Base-by-base conservation (phyloP, 345 rosid genomes). In the Murraya paniculata region DNA sequence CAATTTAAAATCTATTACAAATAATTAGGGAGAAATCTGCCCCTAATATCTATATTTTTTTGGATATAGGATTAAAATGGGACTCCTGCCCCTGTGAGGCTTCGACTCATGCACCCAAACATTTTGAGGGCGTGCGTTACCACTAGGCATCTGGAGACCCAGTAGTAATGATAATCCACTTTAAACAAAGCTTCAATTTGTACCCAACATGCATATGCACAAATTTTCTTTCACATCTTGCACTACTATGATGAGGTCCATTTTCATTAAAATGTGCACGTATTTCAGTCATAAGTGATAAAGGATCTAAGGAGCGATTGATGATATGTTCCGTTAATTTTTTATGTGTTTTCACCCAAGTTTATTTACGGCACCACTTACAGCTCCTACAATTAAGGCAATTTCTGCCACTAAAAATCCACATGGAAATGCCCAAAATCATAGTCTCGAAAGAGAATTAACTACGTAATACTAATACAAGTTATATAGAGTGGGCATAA, bases 161-260 rank as follows among this genome's bases (percentile, higher is more conserved):
- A 3, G 50, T 1, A 45, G 50, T 45, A 45, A 45, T 45, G 50
- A 45, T 11, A 45, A 45, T 45, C 50, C 50, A 45, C 90, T 83
- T 89, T 82, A 84, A 84, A 85, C 81, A 85, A 83, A 84, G 88
- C 91, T 86, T 80, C 84, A 84, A 76, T 85, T 85, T 87, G 93
- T 92, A 90, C 91, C 90, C 92, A 88, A 85, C 93, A 84, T 85
- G 82, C 84, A 73, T 78, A 50, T 41, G 62, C 68, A 59, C 71
- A 56, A 61, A 79, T 73, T 62, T 79, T 82, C 66, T 88, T 87
- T 13, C 88, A 68, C 81, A 83, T 79, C 77, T 76, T 58, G 38
- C 53, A 60, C 57, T 60, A 28, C 38, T 68, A 8, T 22, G 13
- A 19, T 27, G 24, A 22, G 50, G 48, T 64, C 33, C 39, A 64